Percentiles rank a stretch among this genome's conserved stretches.
Conservation (phyloP, 2,329 filamentous ascomycete species). For the Lachnellula willkommii region DNA sequence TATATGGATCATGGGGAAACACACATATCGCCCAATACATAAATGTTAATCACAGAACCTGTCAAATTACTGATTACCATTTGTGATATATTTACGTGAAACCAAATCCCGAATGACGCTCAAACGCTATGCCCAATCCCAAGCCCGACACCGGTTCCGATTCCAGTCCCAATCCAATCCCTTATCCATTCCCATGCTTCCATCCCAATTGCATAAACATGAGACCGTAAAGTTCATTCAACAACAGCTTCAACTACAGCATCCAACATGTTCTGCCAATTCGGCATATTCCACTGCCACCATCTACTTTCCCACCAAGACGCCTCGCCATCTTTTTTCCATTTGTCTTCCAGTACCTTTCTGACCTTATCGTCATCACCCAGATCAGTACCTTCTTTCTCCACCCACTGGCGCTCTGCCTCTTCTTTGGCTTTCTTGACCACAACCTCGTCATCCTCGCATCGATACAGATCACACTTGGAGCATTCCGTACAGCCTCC, state of each 20-base stretch:
- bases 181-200: neutral
- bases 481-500: constrained; percentile 72
- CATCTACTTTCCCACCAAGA: constrained; percentile 21
- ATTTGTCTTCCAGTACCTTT: constrained; percentile 50
- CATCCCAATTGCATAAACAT: constrained; percentile 13
- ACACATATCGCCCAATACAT: neutral
- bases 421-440: constrained; percentile 63
- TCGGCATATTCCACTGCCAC: constrained; percentile 25
- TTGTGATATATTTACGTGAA: neutral
- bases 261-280: constrained; percentile 29
- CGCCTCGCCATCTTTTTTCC: constrained; percentile 20
- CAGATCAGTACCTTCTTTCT: constrained; percentile 55
- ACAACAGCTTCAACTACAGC: constrained; percentile 28
- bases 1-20: neutral
- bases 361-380: constrained; percentile 52
- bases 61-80: neutral
- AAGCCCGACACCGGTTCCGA: neutral
- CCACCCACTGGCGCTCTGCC: constrained; percentile 67
- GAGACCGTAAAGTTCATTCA: constrained; percentile 23
- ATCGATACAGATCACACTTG: constrained; percentile 66
- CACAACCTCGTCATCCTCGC: constrained; percentile 68
- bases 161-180: constrained; percentile 2
- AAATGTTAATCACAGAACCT: neutral
- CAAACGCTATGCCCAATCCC: constrained; percentile 4
- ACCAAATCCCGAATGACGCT: neutral